Evolutionary conservation across 352 stramenopile species (phyloP).

Genomic region (Phytophthora crassamura): DNA sequence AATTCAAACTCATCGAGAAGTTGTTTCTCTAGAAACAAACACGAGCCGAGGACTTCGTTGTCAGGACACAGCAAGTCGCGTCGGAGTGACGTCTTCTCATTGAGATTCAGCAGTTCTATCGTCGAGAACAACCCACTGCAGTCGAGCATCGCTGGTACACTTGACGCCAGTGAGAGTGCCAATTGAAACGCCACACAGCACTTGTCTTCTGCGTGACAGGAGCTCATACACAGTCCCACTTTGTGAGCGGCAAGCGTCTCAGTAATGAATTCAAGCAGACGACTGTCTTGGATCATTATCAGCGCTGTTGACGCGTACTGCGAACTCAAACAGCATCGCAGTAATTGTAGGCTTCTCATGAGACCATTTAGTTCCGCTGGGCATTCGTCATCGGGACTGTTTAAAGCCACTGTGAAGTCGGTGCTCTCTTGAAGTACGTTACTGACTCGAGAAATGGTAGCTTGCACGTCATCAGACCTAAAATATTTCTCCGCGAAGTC

Average conservation of each 20-base stretch:
- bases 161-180: constrained; percentile 38
- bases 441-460: constrained; percentile 7
- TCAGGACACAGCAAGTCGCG: constrained; percentile 6
- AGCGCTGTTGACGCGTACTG: constrained; percentile 33
- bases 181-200: constrained; percentile 51
- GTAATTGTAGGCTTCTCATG: constrained; percentile 29
- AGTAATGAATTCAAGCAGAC: constrained; percentile 36
- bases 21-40: constrained; percentile 44
- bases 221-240: constrained; percentile 24
- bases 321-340: constrained; percentile 47
- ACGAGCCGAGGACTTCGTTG: constrained; percentile 28
- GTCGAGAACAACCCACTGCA: constrained; percentile 32
- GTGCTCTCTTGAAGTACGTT: constrained; percentile 21
- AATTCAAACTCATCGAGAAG: constrained; percentile 39
- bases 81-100: constrained; percentile 11
- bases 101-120: constrained; percentile 27
- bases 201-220: constrained; percentile 45
- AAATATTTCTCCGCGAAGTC: constrained; percentile 24
- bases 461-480: constrained; percentile 23
- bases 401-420: constrained; percentile 43
- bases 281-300: neutral
- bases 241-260: constrained; percentile 34
- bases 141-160: constrained; percentile 44
- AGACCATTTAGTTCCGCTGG: constrained; percentile 11
- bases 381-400: constrained; percentile 50